These are phyloP conservation scores for Nannizzia gypsea DNA, from an alignment of 2,329 filamentous ascomycete species.

Conservation along the genomic window DNA sequence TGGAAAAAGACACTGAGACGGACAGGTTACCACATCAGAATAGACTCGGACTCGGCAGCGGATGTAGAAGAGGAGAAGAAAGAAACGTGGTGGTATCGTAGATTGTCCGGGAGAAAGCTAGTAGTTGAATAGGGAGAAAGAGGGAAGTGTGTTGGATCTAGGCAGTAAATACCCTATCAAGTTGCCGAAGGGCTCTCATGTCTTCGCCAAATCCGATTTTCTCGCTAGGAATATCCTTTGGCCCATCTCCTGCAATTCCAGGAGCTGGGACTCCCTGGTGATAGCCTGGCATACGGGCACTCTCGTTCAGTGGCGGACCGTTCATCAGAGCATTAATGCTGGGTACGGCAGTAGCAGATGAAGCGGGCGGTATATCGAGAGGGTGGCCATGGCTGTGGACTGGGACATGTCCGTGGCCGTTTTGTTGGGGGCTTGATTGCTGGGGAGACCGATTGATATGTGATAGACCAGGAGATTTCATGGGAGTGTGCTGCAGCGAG, in stretches of 20 bases:
- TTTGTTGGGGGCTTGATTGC: not conserved
- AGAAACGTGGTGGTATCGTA: not conserved
- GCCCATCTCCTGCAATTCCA: conserved; percentile 21
- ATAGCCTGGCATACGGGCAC: conserved; percentile 11
- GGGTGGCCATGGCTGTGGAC: not conserved
- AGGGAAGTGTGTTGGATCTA: conserved; percentile 10
- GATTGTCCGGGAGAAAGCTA: not conserved
- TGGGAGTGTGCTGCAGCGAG: not conserved
- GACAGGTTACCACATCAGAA: not conserved
- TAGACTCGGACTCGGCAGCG: not conserved
- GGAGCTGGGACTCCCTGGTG: not conserved
- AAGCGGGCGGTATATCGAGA: conserved; percentile 6
- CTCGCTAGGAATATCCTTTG: conserved; percentile 45
- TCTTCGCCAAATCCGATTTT: conserved; percentile 52
- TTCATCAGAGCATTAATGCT: conserved; percentile 41
- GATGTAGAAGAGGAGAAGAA: not conserved
- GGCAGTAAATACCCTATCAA: conserved; percentile 45
- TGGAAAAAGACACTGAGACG: not conserved
- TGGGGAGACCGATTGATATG: not conserved
- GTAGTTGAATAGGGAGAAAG: not conserved
- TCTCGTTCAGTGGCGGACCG: conserved; percentile 17
- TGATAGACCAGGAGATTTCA: not conserved
- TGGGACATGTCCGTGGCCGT: not conserved
- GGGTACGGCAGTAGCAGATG: conserved; percentile 38
- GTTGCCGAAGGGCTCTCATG: conserved; percentile 51